Conservation (phyloP, 345 rosid species). For the Toxicodendron radicans region DNA sequence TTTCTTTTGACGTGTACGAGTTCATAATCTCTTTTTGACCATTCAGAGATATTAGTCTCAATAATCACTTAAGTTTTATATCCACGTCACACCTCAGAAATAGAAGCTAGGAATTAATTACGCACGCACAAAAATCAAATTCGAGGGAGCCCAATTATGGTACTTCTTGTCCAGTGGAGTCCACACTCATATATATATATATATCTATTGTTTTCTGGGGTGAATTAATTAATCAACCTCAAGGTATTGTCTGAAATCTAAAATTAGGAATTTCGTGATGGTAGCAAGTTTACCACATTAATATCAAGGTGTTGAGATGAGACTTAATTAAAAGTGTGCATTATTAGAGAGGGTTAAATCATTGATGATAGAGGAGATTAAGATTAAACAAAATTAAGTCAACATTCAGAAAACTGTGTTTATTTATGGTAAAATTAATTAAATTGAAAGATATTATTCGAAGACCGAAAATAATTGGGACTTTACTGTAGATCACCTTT, state of each 20-base stretch:
- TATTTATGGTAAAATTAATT: too few relatives aligned
- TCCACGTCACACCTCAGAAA: background rate
- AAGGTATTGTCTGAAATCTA: background rate
- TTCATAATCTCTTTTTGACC: slow-evolving; percentile 7
- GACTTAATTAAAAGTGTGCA: background rate
- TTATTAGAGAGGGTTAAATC: background rate
- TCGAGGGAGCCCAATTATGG: background rate
- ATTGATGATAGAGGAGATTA: too few relatives aligned
- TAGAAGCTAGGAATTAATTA: background rate
- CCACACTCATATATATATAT: background rate
- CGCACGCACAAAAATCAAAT: background rate
- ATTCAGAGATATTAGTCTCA: background rate
- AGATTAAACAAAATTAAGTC: too few relatives aligned
- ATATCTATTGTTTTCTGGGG: background rate
- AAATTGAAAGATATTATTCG: too few relatives aligned
- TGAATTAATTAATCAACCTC: background rate
- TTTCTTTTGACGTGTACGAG: background rate
- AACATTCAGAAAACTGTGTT: too few relatives aligned
- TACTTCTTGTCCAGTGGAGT: background rate
- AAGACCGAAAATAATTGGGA: too few relatives aligned
- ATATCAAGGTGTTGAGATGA: background rate
- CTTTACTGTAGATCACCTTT: too few relatives aligned
- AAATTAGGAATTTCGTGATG: background rate
- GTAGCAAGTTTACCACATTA: background rate
- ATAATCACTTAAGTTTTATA: background rate